Evolutionary conservation across 331 rosid species (phyloP), one percentile per base, ranked within the genome.

Genomic region (Spiraea crenata): DNA sequence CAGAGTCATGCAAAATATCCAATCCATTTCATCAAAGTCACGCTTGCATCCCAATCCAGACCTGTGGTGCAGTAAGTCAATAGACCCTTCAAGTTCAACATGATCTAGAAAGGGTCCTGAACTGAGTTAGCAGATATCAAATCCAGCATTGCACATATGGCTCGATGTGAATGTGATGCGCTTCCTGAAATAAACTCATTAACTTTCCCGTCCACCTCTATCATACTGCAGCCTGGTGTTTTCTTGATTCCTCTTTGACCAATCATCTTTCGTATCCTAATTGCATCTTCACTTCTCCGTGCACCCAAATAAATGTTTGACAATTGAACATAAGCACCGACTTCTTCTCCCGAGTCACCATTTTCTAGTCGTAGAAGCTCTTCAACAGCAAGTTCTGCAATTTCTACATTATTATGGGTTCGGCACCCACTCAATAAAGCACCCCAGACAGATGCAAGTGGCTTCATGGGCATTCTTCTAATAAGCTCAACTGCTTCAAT

Each of bases 381-480:
- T 41, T 74, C 49, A 17, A 81, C 79, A 63, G 81, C 85, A 50
- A 75, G 62, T 81, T 84, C 81, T 40, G 85, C 88, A 41, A 84
- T 72, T 68, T 78, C 74, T 57, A 77, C 74, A 54, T 80, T 71
- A 39, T 77, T 62, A 63, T 65, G 72, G 47, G 67, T 60, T 64
- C 75, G 57, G 60, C 83, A 81, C 39, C 79, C 81, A 67, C 77
- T 71, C 25, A 84, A 64, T 52, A 84, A 78, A 51, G 88, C 83
- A 57, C 88, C 85, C 81, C 88, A 84, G 58, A 75, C 85, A 67
- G 85, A 84, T 63, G 83, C 88, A 34, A 75, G 79, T 46, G 85
- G 83, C 77, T 68, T 78, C 83, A 84, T 71, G 39, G 85, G 81
- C 85, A 84, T 81, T 52, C 70, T 77, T 72, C 65, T 51, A 41